Conservation (phyloP, 805 yeast genomes). For the Yamadazyma laniorum region DNA sequence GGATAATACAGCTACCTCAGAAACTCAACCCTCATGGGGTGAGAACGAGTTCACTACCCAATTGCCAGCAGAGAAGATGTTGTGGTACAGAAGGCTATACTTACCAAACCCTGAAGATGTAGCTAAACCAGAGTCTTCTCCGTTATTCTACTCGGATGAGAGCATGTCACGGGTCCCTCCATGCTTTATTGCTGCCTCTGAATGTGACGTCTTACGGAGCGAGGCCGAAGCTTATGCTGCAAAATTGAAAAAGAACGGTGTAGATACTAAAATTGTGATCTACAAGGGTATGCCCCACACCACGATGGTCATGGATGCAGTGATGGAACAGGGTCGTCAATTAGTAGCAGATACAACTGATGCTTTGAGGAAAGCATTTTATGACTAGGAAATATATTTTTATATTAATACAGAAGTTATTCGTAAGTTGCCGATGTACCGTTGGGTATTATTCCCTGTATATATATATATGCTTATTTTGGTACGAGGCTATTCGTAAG, state of each 20-base stretch:
- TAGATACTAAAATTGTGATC: conserved; percentile 28
- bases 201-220: conserved; percentile 43
- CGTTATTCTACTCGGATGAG: conserved; percentile 39
- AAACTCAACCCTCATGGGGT: conserved; percentile 36
- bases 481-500: background rate
- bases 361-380: conserved; percentile 30
- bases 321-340: conserved; percentile 31
- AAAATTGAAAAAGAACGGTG: conserved; percentile 38
- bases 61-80: conserved; percentile 44
- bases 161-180: conserved; percentile 41
- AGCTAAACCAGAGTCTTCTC: conserved; percentile 37
- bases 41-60: conserved; percentile 41
- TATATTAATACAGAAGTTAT: too few relatives aligned
- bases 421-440: too few relatives aligned
- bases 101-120: conserved; percentile 31
- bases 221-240: conserved; percentile 45
- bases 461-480: too few relatives aligned
- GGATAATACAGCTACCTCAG: conserved; percentile 40
- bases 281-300: conserved; percentile 48
- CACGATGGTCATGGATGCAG: conserved; percentile 48
- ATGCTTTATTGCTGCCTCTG: conserved; percentile 41
- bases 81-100: conserved; percentile 44
- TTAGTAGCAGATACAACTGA: conserved; percentile 29
- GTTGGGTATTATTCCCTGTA: too few relatives aligned
- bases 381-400: conserved; percentile 8